Conservation (phyloP, 192 early-diverging fungal genomes). For the Umbelopsis sp. region DNA sequence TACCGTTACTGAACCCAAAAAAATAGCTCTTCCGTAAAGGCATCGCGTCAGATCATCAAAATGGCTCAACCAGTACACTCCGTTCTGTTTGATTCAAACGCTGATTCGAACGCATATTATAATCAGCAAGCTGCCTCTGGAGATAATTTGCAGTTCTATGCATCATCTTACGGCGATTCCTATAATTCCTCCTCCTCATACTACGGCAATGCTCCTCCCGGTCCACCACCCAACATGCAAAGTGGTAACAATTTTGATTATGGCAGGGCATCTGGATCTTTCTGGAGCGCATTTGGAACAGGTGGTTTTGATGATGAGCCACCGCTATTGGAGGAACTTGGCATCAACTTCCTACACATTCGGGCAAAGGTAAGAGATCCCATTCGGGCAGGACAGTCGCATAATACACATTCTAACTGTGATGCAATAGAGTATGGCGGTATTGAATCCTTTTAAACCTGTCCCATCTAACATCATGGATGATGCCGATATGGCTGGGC, state of each 20-base stretch:
- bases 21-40: background rate
- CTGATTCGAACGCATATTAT: conserved; percentile 31
- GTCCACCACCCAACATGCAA: conserved; percentile 32
- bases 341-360: conserved; percentile 94
- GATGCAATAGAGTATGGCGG: conserved; percentile 66
- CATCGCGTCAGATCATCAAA: conserved; percentile 15
- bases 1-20: background rate
- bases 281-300: conserved; percentile 84
- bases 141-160: conserved; percentile 60
- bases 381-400: background rate
- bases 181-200: conserved; percentile 28
- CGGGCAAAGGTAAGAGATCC: conserved; percentile 63
- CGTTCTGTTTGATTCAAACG: conserved; percentile 38
- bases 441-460: conserved; percentile 80
- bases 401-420: background rate
- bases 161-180: conserved; percentile 51
- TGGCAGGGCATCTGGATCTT: conserved; percentile 26
- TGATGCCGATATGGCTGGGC: conserved; percentile 95
- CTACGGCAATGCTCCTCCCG: conserved; percentile 35
- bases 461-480: conserved; percentile 88
- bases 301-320: conserved; percentile 93
- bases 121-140: conserved; percentile 23
- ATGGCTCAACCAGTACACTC: conserved; percentile 40
- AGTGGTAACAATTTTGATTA: conserved; percentile 24
- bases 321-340: conserved; percentile 95